These are phyloP conservation scores for Neofusicoccum umdonicola DNA, from an alignment of 2,329 filamentous ascomycete genomes.

Conservation along the genomic window DNA sequence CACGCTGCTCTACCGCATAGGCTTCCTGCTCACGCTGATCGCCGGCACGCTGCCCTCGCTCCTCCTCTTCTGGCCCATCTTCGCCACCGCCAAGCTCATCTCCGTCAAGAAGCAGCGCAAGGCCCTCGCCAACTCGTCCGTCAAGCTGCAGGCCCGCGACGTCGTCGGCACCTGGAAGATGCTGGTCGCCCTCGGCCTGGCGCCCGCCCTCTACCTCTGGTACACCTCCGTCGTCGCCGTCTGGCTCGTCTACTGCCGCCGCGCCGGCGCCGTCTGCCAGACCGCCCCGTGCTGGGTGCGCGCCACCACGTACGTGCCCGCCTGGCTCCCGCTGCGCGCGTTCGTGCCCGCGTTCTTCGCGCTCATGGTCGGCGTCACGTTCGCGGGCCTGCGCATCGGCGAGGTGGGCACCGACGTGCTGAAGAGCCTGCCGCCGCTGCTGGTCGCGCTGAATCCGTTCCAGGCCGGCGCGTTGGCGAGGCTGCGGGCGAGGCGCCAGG, in stretches of 20 bases:
- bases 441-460: conserved; percentile 75
- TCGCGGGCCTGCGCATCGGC: conserved; percentile 82
- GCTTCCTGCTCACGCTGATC: not conserved
- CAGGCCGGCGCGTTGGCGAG: conserved; percentile 77
- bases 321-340: conserved; percentile 73
- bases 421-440: conserved; percentile 86
- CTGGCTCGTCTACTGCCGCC: not conserved
- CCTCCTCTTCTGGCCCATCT: conserved; percentile 10
- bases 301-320: conserved; percentile 73
- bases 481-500: conserved; percentile 65
- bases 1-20: conserved; percentile 17
- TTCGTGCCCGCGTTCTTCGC: conserved; percentile 72
- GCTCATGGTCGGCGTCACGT: conserved; percentile 79
- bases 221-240: conserved; percentile 10
- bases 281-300: conserved; percentile 52
- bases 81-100: conserved; percentile 18
- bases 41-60: conserved; percentile 7
- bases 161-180: conserved; percentile 21
- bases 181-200: conserved; percentile 19
- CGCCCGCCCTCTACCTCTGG: conserved; percentile 17
- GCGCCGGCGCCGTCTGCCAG: not conserved
- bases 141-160: conserved; percentile 20
- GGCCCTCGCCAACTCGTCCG: conserved; percentile 18
- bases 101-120: conserved; percentile 19
- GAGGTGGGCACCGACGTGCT: conserved; percentile 94